These are phyloP conservation scores for Oxytropis ochrocephala DNA, from an alignment of 306 rosid species.

Conservation along the genomic window DNA sequence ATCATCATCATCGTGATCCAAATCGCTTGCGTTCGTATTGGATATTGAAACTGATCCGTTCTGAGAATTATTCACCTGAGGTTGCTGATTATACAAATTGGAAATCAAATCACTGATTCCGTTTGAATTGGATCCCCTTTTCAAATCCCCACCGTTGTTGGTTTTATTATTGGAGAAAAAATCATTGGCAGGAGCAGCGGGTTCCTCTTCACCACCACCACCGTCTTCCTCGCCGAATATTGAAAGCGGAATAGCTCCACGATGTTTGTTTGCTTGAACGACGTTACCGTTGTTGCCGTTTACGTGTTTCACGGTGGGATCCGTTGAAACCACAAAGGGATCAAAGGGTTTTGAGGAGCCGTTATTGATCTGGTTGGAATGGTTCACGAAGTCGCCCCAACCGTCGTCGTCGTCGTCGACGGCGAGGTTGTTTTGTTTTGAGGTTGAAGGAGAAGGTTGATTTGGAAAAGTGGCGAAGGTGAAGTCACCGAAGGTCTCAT, in stretches of 20 bases:
- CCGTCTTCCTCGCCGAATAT: conserved; percentile 69
- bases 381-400: conserved; percentile 63
- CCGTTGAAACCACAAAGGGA: conserved; percentile 9
- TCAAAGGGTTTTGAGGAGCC: conserved; percentile 18
- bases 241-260: conserved; percentile 84
- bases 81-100: conserved; percentile 36
- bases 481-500: conserved; percentile 76
- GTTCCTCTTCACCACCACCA: conserved; percentile 23
- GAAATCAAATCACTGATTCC: conserved; percentile 44
- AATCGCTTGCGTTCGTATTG: conserved; percentile 10
- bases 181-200: conserved; percentile 11
- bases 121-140: conserved; percentile 34
- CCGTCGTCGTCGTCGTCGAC: conserved; percentile 41
- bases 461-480: conserved; percentile 36
- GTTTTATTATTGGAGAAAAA: conserved; percentile 24
- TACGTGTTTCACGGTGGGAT: not conserved
- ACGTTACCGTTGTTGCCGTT: conserved; percentile 10
- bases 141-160: conserved; percentile 20
- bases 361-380: conserved; percentile 41
- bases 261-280: conserved; percentile 31
- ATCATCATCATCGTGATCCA: conserved; percentile 38
- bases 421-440: conserved; percentile 8
- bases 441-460: conserved; percentile 10
- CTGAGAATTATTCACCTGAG: conserved; percentile 14
- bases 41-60: conserved; percentile 34